Percentiles rank a stretch among this genome's conserved stretches.
These are phyloP conservation scores for Sugiyamaella mastotermitis DNA, from an alignment of 805 yeast species.

Conservation along the genomic window DNA sequence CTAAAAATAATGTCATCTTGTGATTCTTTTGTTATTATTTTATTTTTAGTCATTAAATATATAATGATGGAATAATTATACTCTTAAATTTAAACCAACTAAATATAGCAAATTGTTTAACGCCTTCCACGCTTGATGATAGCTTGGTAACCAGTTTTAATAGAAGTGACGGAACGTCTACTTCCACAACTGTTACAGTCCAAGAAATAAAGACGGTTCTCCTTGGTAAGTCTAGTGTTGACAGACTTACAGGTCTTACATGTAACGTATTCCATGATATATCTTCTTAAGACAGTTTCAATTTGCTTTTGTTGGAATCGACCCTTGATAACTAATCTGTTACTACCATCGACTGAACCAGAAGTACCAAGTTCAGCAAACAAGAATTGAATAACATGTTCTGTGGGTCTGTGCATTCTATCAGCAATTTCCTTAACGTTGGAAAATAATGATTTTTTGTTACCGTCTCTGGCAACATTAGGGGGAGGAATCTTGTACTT, in stretches of 20 bases:
- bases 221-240: conserved; percentile 94
- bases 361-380: conserved; percentile 99
- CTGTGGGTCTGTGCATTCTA: conserved; percentile 93
- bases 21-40: too few species aligned
- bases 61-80: too few species aligned
- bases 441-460: conserved; percentile 91
- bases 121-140: conserved; percentile 29
- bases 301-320: conserved; percentile 96
- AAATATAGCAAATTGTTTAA: background rate
- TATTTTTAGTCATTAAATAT: background rate
- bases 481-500: conserved; percentile 98
- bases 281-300: conserved; percentile 93
- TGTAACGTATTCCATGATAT: conserved; percentile 94
- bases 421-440: conserved; percentile 93
- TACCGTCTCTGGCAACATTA: conserved; percentile 92
- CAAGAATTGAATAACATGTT: conserved; percentile 91
- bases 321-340: conserved; percentile 95
- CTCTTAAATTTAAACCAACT: too few species aligned
- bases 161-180: conserved; percentile 91
- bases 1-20: too few species aligned
- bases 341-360: conserved; percentile 97
- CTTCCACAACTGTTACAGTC: conserved; percentile 98
- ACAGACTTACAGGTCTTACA: conserved; percentile 98
- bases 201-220: conserved; percentile 94
- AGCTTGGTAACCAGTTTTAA: conserved; percentile 99